Percentiles rank a stretch among this genome's conserved stretches.
phyloP scores from a whole-genome alignment of 164 flowering plant species.

The Vitis rupestris region DNA sequence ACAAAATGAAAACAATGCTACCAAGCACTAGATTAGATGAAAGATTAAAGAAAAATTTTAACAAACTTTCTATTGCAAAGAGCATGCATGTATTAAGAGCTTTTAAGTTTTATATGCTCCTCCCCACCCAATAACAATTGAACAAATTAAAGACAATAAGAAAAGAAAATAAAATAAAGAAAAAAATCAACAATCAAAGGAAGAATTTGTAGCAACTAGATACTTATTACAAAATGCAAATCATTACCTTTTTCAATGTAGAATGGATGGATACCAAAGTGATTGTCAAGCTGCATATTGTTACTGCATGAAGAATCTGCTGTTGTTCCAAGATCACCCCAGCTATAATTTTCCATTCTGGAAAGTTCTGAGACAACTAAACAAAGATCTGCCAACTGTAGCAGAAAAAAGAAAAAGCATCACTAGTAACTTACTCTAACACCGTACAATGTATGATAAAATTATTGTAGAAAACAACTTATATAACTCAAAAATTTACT shows the following conservation, averaged over 20 bases:
- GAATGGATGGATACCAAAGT: constrained; percentile 84
- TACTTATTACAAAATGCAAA: background rate
- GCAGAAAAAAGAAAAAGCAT: background rate
- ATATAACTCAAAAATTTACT: too few species aligned
- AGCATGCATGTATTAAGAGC: too few species aligned
- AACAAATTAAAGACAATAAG: background rate
- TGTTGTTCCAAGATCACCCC: constrained; percentile 43
- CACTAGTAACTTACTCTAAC: background rate
- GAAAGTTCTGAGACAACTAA: constrained; percentile 24
- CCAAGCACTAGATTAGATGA: too few species aligned
- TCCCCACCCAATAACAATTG: background rate
- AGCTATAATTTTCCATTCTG: constrained; percentile 64
- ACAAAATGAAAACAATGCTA: too few species aligned
- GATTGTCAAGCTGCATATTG: constrained; percentile 30
- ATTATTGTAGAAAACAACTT: too few species aligned
- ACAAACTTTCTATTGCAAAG: too few species aligned
- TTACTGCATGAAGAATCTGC: constrained; percentile 12
- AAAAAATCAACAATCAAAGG: background rate
- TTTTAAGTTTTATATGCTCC: too few species aligned
- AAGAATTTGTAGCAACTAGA: too few species aligned
- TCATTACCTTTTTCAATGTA: constrained; percentile 65
- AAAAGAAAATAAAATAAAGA: background rate
- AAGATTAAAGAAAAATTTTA: too few species aligned
- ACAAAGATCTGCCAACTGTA: constrained; percentile 25
- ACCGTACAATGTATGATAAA: too few species aligned